Evolutionary conservation across 2,329 filamentous ascomycete species (phyloP).

Genomic region (Penicillium aurantiogriseum): DNA sequence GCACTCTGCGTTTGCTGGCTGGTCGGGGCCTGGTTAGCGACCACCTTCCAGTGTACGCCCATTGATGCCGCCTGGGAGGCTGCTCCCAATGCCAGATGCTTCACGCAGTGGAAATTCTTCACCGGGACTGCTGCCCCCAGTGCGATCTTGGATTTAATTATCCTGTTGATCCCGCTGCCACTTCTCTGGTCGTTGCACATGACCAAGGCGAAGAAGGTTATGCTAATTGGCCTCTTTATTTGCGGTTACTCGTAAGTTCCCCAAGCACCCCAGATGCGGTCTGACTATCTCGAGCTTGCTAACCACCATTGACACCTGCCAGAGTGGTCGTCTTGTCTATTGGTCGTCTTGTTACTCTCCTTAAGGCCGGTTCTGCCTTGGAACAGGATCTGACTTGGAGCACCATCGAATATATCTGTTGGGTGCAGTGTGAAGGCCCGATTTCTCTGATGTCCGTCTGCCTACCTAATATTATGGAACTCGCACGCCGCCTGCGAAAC

Average conservation of each 20-base stretch:
- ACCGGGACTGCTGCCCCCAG: neutral
- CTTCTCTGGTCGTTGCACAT: neutral
- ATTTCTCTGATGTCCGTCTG: neutral
- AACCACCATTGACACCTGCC: neutral
- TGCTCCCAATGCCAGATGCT: neutral
- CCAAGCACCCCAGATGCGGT: neutral
- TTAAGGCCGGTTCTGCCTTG: neutral
- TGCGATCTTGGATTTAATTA: neutral
- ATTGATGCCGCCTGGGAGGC: neutral
- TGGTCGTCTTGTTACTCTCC: neutral
- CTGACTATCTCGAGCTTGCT: neutral
- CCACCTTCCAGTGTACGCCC: neutral
- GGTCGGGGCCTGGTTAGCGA: neutral
- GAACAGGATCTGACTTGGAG: neutral
- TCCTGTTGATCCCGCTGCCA: neutral
- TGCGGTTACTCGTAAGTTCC: neutral
- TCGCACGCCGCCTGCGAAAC: neutral
- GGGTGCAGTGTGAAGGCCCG: neutral
- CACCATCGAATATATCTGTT: neutral
- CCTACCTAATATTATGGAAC: neutral
- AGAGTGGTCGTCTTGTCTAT: neutral
- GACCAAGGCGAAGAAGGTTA: neutral
- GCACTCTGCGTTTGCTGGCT: neutral
- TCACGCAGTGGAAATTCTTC: neutral
- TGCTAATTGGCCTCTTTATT: neutral